These are phyloP conservation scores for Hanseniaspora lachancei DNA, from an alignment of 805 yeast species.

Conservation along the genomic window DNA sequence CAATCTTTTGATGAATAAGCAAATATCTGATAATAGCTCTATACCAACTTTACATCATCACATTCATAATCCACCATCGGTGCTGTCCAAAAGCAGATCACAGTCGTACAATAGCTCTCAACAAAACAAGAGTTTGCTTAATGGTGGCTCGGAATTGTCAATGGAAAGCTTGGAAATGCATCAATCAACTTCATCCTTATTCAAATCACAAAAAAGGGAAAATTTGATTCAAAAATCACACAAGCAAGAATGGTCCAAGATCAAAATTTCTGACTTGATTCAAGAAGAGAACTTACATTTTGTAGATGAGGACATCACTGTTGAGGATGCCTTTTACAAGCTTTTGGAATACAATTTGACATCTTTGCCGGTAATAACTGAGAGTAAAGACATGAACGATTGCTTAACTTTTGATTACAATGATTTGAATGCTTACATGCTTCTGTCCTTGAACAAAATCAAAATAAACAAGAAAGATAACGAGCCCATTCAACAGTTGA, in stretches of 20 bases:
- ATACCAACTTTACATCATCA: neutral
- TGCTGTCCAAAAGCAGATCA: conserved; percentile 8
- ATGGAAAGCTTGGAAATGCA: neutral
- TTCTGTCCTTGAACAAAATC: conserved; percentile 68
- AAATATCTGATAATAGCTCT: neutral
- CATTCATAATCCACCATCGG: conserved; percentile 9
- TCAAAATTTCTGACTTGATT: conserved; percentile 57
- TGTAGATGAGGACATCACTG: conserved; percentile 42
- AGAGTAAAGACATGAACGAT: conserved; percentile 29
- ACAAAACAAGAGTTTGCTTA: neutral
- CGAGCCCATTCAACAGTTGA: conserved; percentile 4
- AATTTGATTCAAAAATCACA: conserved; percentile 19
- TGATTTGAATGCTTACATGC: conserved; percentile 74
- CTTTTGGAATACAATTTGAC: conserved; percentile 62
- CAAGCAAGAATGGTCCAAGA: conserved; percentile 51
- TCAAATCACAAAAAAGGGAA: conserved; percentile 8
- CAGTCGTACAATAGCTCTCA: neutral
- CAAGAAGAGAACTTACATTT: conserved; percentile 24
- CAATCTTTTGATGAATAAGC: neutral
- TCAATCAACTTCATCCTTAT: conserved; percentile 16
- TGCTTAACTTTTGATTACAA: conserved; percentile 84
- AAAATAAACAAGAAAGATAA: conserved; percentile 25
- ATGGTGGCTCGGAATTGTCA: neutral
- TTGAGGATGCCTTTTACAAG: conserved; percentile 78
- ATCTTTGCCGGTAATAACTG: conserved; percentile 56